Percentiles rank a stretch among this genome's conserved stretches.
Conservation (phyloP, 495 filamentous ascomycete species). For the Chaetomium fimeti region DNA sequence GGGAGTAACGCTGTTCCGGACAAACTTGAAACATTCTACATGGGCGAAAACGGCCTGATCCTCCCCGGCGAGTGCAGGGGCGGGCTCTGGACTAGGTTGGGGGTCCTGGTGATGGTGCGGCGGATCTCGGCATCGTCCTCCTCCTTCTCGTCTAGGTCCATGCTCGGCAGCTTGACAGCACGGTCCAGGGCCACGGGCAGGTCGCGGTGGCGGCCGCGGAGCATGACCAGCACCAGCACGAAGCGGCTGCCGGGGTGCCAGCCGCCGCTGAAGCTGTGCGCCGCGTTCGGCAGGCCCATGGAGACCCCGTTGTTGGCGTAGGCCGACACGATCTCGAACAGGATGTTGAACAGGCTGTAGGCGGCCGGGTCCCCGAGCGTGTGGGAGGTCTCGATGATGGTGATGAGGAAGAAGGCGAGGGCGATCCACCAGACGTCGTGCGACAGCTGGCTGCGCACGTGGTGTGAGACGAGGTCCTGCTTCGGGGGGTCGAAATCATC, state of each 20-base stretch:
- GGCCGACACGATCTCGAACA: constrained; percentile 80
- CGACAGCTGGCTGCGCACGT: constrained; percentile 61
- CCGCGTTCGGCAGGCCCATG: constrained; percentile 64
- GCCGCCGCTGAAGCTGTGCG: constrained; percentile 70
- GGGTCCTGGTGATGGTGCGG: constrained; percentile 35
- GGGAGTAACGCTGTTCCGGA: constrained; percentile 8
- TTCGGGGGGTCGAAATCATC: neutral
- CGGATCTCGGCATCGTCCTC: constrained; percentile 45
- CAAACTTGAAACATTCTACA: neutral
- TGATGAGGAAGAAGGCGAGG: constrained; percentile 69
- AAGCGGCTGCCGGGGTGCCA: constrained; percentile 73
- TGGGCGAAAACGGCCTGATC: neutral
- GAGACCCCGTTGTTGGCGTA: constrained; percentile 84
- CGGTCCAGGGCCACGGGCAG: constrained; percentile 79
- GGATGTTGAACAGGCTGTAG: constrained; percentile 78
- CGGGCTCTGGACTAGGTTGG: constrained; percentile 6
- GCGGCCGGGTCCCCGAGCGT: constrained; percentile 64
- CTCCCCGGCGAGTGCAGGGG: neutral
- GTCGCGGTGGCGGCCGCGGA: constrained; percentile 76
- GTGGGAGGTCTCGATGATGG: constrained; percentile 67
- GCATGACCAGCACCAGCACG: constrained; percentile 77
- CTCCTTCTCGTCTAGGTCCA: constrained; percentile 49
- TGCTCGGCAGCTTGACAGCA: constrained; percentile 72
- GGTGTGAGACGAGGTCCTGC: constrained; percentile 12
- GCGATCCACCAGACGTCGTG: constrained; percentile 89